phyloP scores from a whole-genome alignment of 768 basidiomycete genomes.

The Hericium rajendrae region DNA sequence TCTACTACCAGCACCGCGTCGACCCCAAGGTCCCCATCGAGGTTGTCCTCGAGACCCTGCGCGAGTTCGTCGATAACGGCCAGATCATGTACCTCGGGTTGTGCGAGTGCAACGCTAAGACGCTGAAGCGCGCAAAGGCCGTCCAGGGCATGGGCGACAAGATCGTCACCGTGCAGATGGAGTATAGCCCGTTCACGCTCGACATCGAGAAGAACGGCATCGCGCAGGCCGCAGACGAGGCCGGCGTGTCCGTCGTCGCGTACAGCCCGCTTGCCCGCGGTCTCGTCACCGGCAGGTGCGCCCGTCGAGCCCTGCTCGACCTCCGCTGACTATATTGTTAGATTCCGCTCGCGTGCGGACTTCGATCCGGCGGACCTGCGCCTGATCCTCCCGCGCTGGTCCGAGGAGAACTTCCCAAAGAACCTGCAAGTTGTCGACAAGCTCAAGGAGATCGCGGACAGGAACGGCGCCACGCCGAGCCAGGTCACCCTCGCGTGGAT shows the following conservation, averaged over 20 bases:
- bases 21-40: background rate
- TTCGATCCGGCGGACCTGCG: slow-evolving; percentile 32
- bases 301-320: slow-evolving; percentile 9
- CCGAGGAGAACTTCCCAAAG: slow-evolving; percentile 36
- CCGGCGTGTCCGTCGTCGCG: slow-evolving; percentile 31
- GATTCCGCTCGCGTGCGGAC: slow-evolving; percentile 30
- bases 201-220: slow-evolving; percentile 27
- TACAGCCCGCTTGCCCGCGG: slow-evolving; percentile 42
- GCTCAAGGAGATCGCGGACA: slow-evolving; percentile 26
- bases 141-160: slow-evolving; percentile 18
- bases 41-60: background rate
- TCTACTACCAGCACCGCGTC: slow-evolving; percentile 25
- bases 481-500: slow-evolving; percentile 45
- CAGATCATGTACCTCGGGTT: slow-evolving; percentile 22
- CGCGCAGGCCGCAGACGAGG: slow-evolving; percentile 27
- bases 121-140: slow-evolving; percentile 27
- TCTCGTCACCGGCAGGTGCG: slow-evolving; percentile 36
- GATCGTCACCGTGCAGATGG: slow-evolving; percentile 26
- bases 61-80: background rate
- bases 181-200: slow-evolving; percentile 28
- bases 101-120: slow-evolving; percentile 24
- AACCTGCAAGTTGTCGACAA: slow-evolving; percentile 29
- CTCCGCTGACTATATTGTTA: background rate
- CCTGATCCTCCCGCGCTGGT: slow-evolving; percentile 26
- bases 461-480: slow-evolving; percentile 31